Evolutionary conservation across 441 rosid genomes (phyloP).

Genomic region (Arabidopsis hybrid): DNA sequence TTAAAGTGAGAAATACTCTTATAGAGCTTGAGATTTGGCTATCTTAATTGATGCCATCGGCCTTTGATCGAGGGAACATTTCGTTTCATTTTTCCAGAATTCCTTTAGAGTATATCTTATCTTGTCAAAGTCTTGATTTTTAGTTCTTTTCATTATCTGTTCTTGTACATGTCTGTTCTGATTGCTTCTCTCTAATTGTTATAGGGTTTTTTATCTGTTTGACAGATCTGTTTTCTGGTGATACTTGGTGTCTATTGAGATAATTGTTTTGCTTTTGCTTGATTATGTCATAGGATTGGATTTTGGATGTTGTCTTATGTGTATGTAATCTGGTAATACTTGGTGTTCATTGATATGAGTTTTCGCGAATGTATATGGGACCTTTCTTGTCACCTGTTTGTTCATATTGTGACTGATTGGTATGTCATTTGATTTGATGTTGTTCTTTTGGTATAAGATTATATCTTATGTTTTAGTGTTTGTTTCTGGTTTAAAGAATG

Average conservation of each 20-base stretch:
- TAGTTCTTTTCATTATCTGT: background rate
- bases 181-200: background rate
- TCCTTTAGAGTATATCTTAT: slow-evolving; percentile 25
- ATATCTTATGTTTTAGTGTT: slow-evolving; percentile 17
- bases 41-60: slow-evolving; percentile 54
- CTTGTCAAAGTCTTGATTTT: background rate
- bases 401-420: background rate
- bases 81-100: slow-evolving; percentile 30
- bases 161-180: background rate
- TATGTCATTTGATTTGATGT: background rate
- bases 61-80: slow-evolving; percentile 62
- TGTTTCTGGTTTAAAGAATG: slow-evolving; percentile 40
- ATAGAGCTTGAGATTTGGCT: slow-evolving; percentile 69
- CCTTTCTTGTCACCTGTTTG: background rate
- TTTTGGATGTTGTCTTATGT: too few species aligned
- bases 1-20: slow-evolving; percentile 54
- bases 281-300: too few species aligned
- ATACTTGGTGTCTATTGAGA: background rate
- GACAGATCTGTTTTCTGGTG: background rate
- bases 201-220: background rate
- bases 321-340: background rate
- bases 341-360: background rate
- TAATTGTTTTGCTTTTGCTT: too few species aligned
- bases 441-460: background rate
- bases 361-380: background rate